Evolutionary conservation across 1,284 basidiomycete species (phyloP), one percentile per base, ranked within the genome.

Genomic region (Leccinum glutinopallens): DNA sequence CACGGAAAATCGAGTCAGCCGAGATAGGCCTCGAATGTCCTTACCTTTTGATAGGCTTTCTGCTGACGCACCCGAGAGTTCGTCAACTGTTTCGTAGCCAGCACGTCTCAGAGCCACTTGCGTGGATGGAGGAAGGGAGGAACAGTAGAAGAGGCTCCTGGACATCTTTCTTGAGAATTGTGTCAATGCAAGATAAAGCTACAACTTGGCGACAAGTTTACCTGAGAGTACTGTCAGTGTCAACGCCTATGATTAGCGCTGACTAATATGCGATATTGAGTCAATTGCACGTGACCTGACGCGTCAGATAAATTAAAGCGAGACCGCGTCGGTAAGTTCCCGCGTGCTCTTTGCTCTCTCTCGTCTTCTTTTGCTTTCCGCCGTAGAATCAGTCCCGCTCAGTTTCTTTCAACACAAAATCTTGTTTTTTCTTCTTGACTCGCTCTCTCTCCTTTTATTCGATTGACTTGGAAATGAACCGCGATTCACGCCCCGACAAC

Each of bases 51-150:
- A 78, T 19, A 87, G 70, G 19, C 70, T 65, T 65, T 81, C 82
- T 2, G 80, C 76, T 0, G 79, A 78, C 9, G 76, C 73, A 17
- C 71, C 69, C 4, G 72, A 69, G 10, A 87, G 68, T 63, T 87
- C 86, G 25, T 80, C 75, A 2, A 82, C 69, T 4, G 80, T 83
- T 67, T 84, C 80, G 66, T 85, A 87, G 5, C 85, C 86, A 33
- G 80, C 83, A 56, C 75, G 74, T 19, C 76, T 76, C 25, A 87
- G 75, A 2, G 80, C 80, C 9, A 76, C 67, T 58, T 76, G 76
- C 1, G 69, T 73, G 39, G 71, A 67, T 3, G 66, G 35, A 12
- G 75, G 63, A 39, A 75, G 71, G 12, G 75, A 66, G 15, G 72
- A 70, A 43, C 71, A 63, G 56, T 75, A 75, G 53, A 76, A 68